Evolutionary conservation across 2,329 filamentous ascomycete genomes (phyloP).

Genomic region (Teratosphaeria zuluensis): DNA sequence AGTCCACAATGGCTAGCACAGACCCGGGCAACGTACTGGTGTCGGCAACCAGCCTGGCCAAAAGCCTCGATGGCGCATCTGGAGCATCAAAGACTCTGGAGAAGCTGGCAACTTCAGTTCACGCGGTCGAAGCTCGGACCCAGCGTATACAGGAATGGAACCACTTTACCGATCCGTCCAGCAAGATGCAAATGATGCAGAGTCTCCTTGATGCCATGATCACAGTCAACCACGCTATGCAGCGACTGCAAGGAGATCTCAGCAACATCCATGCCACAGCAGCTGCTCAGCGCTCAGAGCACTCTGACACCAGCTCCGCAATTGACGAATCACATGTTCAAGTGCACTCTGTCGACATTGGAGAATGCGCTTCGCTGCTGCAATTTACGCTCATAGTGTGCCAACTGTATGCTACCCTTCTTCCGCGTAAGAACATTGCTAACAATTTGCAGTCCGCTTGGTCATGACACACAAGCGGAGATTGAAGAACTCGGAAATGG

Average conservation of each 20-base stretch:
- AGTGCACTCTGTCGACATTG: constrained; percentile 7
- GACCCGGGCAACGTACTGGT: neutral
- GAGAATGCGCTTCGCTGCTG: constrained; percentile 9
- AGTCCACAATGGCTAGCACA: neutral
- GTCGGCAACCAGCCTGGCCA: neutral
- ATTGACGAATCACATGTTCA: constrained; percentile 4
- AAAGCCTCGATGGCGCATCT: neutral
- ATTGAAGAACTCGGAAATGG: constrained; percentile 6
- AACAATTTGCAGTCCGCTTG: neutral
- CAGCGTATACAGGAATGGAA: constrained; percentile 12
- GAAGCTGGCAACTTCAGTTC: neutral
- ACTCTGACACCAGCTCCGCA: neutral
- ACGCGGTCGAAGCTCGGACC: constrained; percentile 2
- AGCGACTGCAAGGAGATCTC: constrained; percentile 6
- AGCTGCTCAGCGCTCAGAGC: neutral
- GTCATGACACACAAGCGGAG: neutral
- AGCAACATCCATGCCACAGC: neutral
- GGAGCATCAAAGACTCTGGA: neutral
- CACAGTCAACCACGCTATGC: constrained; percentile 7
- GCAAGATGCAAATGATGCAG: constrained; percentile 3
- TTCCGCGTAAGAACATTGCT: neutral
- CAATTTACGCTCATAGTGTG: constrained; percentile 9
- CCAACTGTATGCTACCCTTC: constrained; percentile 3
- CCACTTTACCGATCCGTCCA: constrained; percentile 6
- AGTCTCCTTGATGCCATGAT: constrained; percentile 8